phyloP scores from a whole-genome alignment of 148 eudicot species.

The Gaultheria prostrata region DNA sequence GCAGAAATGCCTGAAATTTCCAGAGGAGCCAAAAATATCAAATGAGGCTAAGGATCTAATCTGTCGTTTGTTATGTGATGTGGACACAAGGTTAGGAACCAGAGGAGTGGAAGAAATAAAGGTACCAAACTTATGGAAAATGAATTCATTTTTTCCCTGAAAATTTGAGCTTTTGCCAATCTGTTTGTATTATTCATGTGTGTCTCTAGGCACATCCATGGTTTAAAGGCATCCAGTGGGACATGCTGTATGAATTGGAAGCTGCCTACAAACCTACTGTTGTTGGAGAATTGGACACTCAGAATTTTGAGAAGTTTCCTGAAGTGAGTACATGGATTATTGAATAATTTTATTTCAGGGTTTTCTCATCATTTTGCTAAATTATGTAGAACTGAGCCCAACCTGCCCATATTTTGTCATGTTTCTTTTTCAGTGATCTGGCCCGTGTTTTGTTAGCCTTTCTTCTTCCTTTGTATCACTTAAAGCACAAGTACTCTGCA shows the following conservation, averaged over 20 bases:
- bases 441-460: background rate
- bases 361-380: background rate
- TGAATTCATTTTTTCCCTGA: background rate
- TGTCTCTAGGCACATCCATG: slow-evolving; percentile 67
- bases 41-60: slow-evolving; percentile 68
- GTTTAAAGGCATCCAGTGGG: slow-evolving; percentile 59
- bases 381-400: background rate
- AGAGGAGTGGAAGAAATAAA: slow-evolving; percentile 72
- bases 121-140: slow-evolving; percentile 27
- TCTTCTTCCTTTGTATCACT: background rate
- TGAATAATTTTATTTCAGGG: slow-evolving; percentile 5
- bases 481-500: background rate
- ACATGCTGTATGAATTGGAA: slow-evolving; percentile 64
- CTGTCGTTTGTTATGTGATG: slow-evolving; percentile 57
- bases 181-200: slow-evolving; percentile 10
- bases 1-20: slow-evolving; percentile 70
- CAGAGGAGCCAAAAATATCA: slow-evolving; percentile 66
- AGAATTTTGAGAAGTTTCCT: slow-evolving; percentile 68
- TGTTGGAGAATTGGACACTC: slow-evolving; percentile 64
- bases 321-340: slow-evolving; percentile 36
- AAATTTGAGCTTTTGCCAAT: background rate
- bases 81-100: slow-evolving; percentile 62
- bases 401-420: background rate
- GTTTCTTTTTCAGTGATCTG: background rate
- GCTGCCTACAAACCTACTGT: slow-evolving; percentile 70